Conservation (phyloP, 352 stramenopile species). For the Phytophthora multivora region DNA sequence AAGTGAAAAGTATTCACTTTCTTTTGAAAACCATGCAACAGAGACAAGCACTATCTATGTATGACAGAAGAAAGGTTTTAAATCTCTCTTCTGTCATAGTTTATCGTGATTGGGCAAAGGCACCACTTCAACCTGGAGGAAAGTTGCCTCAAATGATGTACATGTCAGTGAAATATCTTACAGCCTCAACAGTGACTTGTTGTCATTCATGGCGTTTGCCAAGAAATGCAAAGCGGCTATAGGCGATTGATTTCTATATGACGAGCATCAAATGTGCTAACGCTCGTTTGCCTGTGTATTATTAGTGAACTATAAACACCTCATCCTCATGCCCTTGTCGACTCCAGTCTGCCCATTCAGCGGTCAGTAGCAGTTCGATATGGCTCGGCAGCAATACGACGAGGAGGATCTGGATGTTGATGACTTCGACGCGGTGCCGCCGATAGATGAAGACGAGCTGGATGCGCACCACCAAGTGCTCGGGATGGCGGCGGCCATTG, state of each 20-base stretch:
- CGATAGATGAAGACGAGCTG: slow-evolving; percentile 32
- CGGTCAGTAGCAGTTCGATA: slow-evolving; percentile 12
- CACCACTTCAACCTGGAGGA: slow-evolving; percentile 17
- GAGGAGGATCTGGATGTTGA: slow-evolving; percentile 5
- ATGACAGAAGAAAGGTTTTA: slow-evolving; percentile 3
- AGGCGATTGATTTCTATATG: not conserved
- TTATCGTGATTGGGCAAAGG: slow-evolving; percentile 10
- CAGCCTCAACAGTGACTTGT: too few species aligned
- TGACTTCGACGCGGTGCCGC: not conserved
- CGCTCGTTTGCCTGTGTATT: slow-evolving; percentile 1
- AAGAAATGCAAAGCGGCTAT: too few species aligned
- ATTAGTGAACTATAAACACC: slow-evolving; percentile 1
- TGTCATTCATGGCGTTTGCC: too few species aligned
- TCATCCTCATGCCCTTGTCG: slow-evolving; percentile 21
- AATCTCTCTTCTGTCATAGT: too few species aligned
- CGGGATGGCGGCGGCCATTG: slow-evolving; percentile 65
- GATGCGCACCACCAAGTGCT: slow-evolving; percentile 67
- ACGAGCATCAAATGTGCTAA: not conserved
- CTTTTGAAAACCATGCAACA: slow-evolving; percentile 8
- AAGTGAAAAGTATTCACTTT: not conserved
- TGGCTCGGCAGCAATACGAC: slow-evolving; percentile 17
- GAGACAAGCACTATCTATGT: not conserved
- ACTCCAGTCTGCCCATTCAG: not conserved
- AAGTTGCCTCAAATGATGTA: not conserved
- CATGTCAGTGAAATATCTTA: not conserved